These are phyloP conservation scores for Penicillium decumbens DNA, from an alignment of 2,329 filamentous ascomycete species.

Conservation along the genomic window DNA sequence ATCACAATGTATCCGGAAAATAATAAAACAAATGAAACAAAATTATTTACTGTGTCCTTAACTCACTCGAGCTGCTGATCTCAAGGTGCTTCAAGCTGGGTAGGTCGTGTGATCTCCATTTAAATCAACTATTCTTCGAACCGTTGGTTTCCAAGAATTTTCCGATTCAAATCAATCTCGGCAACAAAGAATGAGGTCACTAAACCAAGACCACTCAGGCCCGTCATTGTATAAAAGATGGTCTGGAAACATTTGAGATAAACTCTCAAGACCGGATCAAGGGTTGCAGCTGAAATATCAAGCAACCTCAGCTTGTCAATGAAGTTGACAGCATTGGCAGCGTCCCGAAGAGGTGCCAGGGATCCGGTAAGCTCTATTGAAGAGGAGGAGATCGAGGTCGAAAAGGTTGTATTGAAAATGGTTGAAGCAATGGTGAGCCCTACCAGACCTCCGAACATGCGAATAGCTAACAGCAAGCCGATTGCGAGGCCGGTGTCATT, in stretches of 20 bases:
- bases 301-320: background rate
- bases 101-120: too few species aligned
- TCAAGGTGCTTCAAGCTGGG: too few species aligned
- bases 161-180: constrained; percentile 3
- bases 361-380: background rate
- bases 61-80: too few species aligned
- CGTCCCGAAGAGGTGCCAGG: background rate
- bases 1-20: too few species aligned
- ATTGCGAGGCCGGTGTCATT: constrained; percentile 6
- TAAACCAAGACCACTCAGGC: constrained; percentile 1
- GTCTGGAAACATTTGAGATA: constrained; percentile 4
- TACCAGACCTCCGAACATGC: constrained; percentile 1
- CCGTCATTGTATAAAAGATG: constrained; percentile 5
- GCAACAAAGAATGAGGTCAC: constrained; percentile 2
- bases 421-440: background rate
- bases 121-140: background rate
- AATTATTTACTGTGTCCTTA: too few species aligned
- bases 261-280: background rate
- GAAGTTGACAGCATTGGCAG: background rate
- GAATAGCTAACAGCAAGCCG: background rate
- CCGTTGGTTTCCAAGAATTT: constrained; percentile 3
- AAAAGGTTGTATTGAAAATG: constrained; percentile 1
- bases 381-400: background rate
- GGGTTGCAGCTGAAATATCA: background rate
- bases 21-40: too few species aligned